These are phyloP conservation scores for Cryptomeria japonica DNA, from an alignment of 75 land plant genomes.

Conservation along the genomic window DNA sequence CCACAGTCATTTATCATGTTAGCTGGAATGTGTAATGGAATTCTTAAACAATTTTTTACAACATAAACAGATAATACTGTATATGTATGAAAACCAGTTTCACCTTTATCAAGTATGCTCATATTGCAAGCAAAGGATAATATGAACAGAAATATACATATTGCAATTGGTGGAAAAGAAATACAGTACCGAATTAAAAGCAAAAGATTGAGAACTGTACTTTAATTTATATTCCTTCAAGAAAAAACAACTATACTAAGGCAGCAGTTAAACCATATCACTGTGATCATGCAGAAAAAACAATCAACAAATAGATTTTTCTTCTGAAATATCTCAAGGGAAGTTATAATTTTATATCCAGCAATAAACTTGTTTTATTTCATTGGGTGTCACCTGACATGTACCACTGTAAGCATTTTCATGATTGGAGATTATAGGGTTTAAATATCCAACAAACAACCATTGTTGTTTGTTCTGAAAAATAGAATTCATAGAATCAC, in stretches of 20 bases:
- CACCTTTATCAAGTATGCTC: neutral
- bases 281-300: neutral
- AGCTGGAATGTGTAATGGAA: neutral
- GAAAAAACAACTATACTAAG: neutral
- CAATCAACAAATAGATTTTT: neutral
- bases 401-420: neutral
- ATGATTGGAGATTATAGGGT: neutral
- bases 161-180: neutral
- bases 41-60: neutral
- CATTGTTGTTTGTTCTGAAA: neutral
- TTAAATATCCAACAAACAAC: neutral
- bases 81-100: neutral
- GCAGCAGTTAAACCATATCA: neutral
- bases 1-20: neutral
- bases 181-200: neutral
- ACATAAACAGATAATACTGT: neutral
- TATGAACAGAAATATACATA: neutral
- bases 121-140: neutral
- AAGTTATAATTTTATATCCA: neutral
- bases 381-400: neutral
- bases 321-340: neutral
- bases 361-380: neutral
- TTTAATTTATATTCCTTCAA: neutral
- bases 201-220: neutral
- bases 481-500: neutral